A percentile compares a stretch with the other conserved stretches of the same genome.
Evolutionary conservation across 2,329 filamentous ascomycete genomes (phyloP).

Genomic region (Venturia effusa): DNA sequence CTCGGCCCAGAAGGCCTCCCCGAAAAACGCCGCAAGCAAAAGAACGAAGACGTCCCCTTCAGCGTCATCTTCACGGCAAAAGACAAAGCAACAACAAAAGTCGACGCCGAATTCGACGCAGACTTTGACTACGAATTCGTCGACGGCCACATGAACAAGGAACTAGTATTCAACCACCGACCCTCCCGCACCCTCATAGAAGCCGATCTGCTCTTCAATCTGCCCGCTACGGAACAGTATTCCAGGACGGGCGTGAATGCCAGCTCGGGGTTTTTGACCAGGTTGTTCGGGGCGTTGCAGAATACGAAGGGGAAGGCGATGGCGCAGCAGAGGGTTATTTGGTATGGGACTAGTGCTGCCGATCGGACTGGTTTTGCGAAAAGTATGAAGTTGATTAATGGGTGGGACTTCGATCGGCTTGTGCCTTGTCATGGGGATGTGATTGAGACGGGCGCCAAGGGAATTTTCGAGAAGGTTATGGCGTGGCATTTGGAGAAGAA

Average conservation of each 20-base stretch:
- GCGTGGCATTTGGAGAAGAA: conserved; percentile 60
- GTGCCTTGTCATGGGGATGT: conserved; percentile 92
- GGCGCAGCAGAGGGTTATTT: conserved; percentile 70
- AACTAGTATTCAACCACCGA: conserved; percentile 78
- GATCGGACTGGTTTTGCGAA: conserved; percentile 60
- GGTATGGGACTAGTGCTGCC: conserved; percentile 56
- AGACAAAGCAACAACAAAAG: conserved; percentile 29
- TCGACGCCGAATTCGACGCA: conserved; percentile 68
- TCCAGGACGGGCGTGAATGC: conserved; percentile 43
- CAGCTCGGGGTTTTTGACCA: conserved; percentile 47
- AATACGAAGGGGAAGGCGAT: conserved; percentile 51
- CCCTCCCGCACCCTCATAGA: conserved; percentile 71
- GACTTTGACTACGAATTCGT: conserved; percentile 85
- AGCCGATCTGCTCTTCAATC: conserved; percentile 86
- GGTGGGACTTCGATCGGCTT: conserved; percentile 76
- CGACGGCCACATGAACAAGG: conserved; percentile 67
- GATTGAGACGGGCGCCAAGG: conserved; percentile 64
- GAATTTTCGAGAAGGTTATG: conserved; percentile 66
- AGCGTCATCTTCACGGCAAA: conserved; percentile 45
- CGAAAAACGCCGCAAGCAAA: conserved; percentile 62
- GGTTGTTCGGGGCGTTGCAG: conserved; percentile 47
- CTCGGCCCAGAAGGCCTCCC: conserved; percentile 74
- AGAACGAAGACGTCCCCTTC: conserved; percentile 51
- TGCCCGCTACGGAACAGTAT: conserved; percentile 78
- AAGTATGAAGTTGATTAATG: conserved; percentile 56